Evolutionary conservation across 495 filamentous ascomycete genomes (phyloP), one percentile per base, ranked within the genome.

Genomic region (Penicillium dipodomyicola): DNA sequence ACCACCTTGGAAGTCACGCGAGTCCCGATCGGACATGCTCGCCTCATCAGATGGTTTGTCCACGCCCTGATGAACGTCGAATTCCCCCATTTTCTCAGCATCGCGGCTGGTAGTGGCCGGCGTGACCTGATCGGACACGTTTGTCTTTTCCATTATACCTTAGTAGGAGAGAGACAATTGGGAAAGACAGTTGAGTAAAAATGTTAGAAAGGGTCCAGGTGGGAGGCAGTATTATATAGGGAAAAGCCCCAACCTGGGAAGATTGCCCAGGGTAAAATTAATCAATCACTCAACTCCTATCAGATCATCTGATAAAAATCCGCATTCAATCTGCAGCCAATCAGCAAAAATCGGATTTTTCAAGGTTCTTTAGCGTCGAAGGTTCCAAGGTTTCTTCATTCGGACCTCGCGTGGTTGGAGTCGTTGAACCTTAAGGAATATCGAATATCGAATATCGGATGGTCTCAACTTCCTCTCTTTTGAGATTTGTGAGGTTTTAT

Each of bases 291-390:
- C 20, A 44, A 15, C 55, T 52, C 48, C 37, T 58, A 58, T 58
- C 55, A 58, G 55, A 58, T 58, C 48, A 58, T 58, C 47, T 58
- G 55, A 58, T 58, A 58, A 58, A 39, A 20, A 44, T 35, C 27
- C 14, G 14, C 22, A 25, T n/a, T 11, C 22, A 29, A 29, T 27
- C 43, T 7, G 25, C 19, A 5, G 14, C 51, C 51, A 54, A 54
- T 54, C 50, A 54, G 19, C 40, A 25, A 44, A 20, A n/a, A 30
- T n/a, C 14, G 29, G 7, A 8, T 2, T 2, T 8, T 1, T 0
- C 27, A 29, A 29, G 10, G 17, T 12, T 30, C 14, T 33, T 19
- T 45, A 54, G 51, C 41, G 40, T 17, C 23, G 10, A 11, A 14
- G n/a, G 19, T 25, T 25, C 23, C 23, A 32, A 54, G 17, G 49